phyloP scores from a whole-genome alignment of 1,284 basidiomycete species.

The Termitomyces sp. region DNA sequence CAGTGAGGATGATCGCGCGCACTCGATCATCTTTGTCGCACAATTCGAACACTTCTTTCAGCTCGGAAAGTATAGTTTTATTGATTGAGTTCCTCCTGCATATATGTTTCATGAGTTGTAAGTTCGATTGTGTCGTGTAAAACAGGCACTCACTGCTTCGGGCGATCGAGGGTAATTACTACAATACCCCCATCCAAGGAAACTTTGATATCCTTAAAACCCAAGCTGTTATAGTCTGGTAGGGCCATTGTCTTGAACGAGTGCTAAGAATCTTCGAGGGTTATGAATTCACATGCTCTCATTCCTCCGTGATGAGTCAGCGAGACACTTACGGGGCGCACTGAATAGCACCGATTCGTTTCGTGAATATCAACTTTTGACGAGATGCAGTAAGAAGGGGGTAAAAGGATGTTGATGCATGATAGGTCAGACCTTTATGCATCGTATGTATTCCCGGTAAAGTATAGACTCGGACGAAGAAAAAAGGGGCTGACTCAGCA shows the following conservation, averaged over 20 bases:
- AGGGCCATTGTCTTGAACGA: constrained; percentile 16
- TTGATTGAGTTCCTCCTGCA: constrained; percentile 46
- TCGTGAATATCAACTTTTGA: no score
- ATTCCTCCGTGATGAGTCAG: no score
- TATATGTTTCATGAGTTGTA: not conserved
- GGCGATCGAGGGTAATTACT: constrained; percentile 39
- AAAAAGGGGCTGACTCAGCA: constrained; percentile 12
- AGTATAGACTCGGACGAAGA: no score
- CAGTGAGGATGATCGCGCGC: constrained; percentile 46
- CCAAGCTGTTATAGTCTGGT: constrained; percentile 36
- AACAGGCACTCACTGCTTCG: constrained; percentile 36
- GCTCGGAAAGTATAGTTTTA: constrained; percentile 30
- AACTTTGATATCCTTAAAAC: constrained; percentile 38
- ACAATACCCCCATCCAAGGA: constrained; percentile 38
- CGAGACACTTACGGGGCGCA: no score
- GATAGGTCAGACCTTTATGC: no score
- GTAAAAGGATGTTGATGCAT: no score
- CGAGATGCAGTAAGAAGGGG: no score
- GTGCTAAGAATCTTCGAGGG: not conserved
- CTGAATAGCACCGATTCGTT: no score
- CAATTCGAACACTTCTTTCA: constrained; percentile 40
- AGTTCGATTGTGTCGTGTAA: not conserved
- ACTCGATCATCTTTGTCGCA: constrained; percentile 50
- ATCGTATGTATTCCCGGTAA: no score
- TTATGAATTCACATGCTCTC: not conserved